phyloP scores from a whole-genome alignment of 306 rosid genomes.

The Mimosa pudica region DNA sequence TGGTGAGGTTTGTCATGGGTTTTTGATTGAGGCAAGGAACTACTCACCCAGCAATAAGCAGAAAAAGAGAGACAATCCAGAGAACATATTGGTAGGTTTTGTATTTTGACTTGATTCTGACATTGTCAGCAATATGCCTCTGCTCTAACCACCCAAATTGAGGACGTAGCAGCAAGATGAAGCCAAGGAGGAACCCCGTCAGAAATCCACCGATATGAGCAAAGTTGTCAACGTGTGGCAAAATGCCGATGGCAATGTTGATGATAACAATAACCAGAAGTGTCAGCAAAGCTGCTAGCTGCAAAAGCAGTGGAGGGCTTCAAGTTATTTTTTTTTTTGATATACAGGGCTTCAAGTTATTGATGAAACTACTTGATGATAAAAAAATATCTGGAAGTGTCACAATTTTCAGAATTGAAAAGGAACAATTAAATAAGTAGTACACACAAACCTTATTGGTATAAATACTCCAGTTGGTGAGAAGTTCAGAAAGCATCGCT shows the following conservation, averaged over 20 bases:
- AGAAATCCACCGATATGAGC: conserved; percentile 89
- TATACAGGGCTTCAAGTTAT: too few species aligned
- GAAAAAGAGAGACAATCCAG: conserved; percentile 56
- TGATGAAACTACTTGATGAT: too few species aligned
- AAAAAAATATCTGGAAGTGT: background rate
- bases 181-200: conserved; percentile 76
- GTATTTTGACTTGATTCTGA: conserved; percentile 62
- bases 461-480: conserved; percentile 89
- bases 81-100: conserved; percentile 71
- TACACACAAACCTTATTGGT: conserved; percentile 63
- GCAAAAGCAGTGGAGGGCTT: conserved; percentile 30
- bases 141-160: conserved; percentile 69
- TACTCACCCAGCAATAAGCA: conserved; percentile 67
- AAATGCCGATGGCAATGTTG: conserved; percentile 82
- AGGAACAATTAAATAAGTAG: background rate
- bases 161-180: conserved; percentile 76
- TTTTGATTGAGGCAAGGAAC: conserved; percentile 12
- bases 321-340: too few species aligned
- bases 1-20: background rate
- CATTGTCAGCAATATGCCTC: conserved; percentile 46
- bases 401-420: conserved; percentile 10
- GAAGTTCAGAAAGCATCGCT: conserved; percentile 93
- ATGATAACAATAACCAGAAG: conserved; percentile 63
- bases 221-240: conserved; percentile 82
- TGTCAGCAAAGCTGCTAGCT: conserved; percentile 76